These are phyloP conservation scores for Ramularia collo-cygni DNA, from an alignment of 2,329 filamentous ascomycete genomes.

Conservation along the genomic window DNA sequence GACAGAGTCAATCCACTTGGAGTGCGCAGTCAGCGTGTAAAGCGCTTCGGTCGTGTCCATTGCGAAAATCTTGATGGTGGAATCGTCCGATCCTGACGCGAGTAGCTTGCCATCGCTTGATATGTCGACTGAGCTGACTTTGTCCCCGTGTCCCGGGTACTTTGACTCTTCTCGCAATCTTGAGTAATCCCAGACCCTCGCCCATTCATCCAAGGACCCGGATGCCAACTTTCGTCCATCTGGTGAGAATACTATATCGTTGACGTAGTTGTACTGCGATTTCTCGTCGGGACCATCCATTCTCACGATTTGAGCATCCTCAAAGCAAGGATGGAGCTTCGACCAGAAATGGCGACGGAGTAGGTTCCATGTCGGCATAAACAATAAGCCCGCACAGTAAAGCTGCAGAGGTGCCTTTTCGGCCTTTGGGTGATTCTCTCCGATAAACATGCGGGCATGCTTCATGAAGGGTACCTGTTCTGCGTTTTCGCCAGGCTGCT, in stretches of 20 bases:
- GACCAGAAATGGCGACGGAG: not conserved
- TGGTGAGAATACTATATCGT: slow-evolving; percentile 4
- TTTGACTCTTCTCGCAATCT: not conserved
- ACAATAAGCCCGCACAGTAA: slow-evolving; percentile 1
- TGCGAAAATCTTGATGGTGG: not conserved
- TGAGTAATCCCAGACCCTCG: slow-evolving; percentile 1
- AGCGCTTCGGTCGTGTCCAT: not conserved
- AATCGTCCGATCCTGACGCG: slow-evolving; percentile 14
- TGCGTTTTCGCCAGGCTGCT: not conserved
- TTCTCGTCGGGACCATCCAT: not conserved
- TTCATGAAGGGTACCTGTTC: not conserved
- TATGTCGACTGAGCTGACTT: not conserved
- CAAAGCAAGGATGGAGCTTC: not conserved
- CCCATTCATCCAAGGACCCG: slow-evolving; percentile 1
- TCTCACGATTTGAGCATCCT: not conserved
- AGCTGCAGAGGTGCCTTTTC: not conserved
- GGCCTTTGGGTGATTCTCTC: not conserved
- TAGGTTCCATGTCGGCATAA: not conserved
- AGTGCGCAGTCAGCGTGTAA: slow-evolving; percentile 18
- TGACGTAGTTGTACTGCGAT: not conserved
- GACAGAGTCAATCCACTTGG: slow-evolving; percentile 14
- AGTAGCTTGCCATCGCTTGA: slow-evolving; percentile 5
- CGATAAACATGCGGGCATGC: not conserved
- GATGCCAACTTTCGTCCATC: slow-evolving; percentile 6
- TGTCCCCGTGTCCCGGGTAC: not conserved